Percentiles rank a stretch among this genome's conserved stretches.
Evolutionary conservation across 148 eudicot species (phyloP).

Genomic region (Silene conica): DNA sequence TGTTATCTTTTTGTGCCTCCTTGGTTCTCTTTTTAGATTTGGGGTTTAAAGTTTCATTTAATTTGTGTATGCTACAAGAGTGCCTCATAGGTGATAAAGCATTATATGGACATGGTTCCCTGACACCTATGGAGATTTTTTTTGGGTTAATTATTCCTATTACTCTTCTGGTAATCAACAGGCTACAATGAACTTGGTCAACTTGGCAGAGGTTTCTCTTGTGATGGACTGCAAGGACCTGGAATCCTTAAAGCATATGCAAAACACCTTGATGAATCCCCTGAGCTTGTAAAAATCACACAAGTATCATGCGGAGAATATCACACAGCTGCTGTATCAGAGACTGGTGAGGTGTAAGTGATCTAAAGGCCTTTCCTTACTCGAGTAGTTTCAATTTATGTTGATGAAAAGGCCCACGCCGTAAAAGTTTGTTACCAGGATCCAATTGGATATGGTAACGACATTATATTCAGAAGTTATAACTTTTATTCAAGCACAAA

Average conservation of each 20-base stretch:
- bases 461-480: no score
- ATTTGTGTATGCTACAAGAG: neutral
- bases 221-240: constrained; percentile 95
- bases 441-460: no score
- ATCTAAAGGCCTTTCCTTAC: constrained; percentile 31
- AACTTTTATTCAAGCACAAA: no score
- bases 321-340: constrained; percentile 94
- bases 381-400: neutral
- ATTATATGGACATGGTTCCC: neutral
- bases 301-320: constrained; percentile 95
- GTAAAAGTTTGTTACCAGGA: no score
- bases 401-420: neutral
- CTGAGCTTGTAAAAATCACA: constrained; percentile 79
- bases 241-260: constrained; percentile 73
- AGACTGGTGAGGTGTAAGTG: constrained; percentile 96
- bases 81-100: no score
- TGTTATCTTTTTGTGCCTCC: neutral
- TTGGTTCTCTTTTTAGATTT: neutral
- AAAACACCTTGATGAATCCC: constrained; percentile 87
- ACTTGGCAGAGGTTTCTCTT: constrained; percentile 93
- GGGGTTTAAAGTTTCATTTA: neutral
- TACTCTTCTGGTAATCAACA: constrained; percentile 38
- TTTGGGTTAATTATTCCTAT: constrained; percentile 23
- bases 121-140: neutral
- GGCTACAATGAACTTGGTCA: constrained; percentile 99